Evolutionary conservation across 352 stramenopile genomes (phyloP).

Genomic region (Paralagenidium karlingii): DNA sequence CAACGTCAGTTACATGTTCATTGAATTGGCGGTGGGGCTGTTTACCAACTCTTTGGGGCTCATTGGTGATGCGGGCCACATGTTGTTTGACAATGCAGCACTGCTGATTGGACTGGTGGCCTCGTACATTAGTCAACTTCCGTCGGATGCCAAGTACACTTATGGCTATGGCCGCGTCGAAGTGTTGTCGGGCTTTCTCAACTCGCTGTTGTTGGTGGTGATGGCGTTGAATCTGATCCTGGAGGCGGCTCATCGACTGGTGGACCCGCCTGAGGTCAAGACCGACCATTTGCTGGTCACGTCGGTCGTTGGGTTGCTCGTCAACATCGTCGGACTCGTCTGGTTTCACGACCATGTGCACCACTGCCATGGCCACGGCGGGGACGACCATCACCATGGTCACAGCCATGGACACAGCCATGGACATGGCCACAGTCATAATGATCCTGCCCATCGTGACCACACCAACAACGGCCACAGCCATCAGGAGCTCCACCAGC

Average conservation of each 20-base stretch:
- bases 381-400: slow-evolving; percentile 47
- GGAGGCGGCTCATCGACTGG: slow-evolving; percentile 59
- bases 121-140: slow-evolving; percentile 69
- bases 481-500: neutral
- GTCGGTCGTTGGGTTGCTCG: slow-evolving; percentile 58
- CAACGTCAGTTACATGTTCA: slow-evolving; percentile 80
- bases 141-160: slow-evolving; percentile 55
- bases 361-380: slow-evolving; percentile 45
- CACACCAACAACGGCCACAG: neutral
- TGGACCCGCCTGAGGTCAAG: slow-evolving; percentile 59
- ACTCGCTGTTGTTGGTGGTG: slow-evolving; percentile 72
- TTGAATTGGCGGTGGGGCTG: slow-evolving; percentile 75
- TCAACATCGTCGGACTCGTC: slow-evolving; percentile 82
- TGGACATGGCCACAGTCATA: slow-evolving; percentile 4
- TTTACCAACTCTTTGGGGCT: slow-evolving; percentile 78
- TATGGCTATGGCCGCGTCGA: slow-evolving; percentile 82
- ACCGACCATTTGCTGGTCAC: slow-evolving; percentile 80
- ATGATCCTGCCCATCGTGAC: slow-evolving; percentile 7
- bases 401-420: slow-evolving; percentile 35
- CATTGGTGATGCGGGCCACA: slow-evolving; percentile 80
- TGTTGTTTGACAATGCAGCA: slow-evolving; percentile 82
- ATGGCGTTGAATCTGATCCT: slow-evolving; percentile 77
- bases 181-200: slow-evolving; percentile 79
- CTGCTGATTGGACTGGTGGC: slow-evolving; percentile 75
- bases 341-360: slow-evolving; percentile 87